These are phyloP conservation scores for Tylopilus plumbeoviolaceoides DNA, from an alignment of 768 basidiomycete genomes.

Conservation along the genomic window DNA sequence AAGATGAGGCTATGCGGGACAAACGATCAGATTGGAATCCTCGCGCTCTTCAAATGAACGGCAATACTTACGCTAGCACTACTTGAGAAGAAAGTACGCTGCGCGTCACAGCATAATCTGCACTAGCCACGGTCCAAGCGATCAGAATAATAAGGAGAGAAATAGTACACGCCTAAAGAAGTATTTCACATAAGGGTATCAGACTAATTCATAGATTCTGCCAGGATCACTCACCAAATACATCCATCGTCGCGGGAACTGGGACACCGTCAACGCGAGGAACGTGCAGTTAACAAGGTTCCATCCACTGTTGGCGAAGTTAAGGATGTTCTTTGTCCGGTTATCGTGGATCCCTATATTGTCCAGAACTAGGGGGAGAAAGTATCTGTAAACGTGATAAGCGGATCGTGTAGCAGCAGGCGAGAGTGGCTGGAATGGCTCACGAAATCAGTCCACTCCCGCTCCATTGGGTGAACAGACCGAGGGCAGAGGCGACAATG, in stretches of 20 bases:
- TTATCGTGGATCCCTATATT: conserved; percentile 3
- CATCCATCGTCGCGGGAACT: not conserved
- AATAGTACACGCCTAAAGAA: conserved; percentile 10
- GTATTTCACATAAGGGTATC: not conserved
- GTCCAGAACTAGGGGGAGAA: not conserved
- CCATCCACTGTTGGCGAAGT: not conserved
- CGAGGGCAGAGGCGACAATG: not conserved
- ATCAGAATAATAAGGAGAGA: conserved; percentile 12
- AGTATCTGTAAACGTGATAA: not conserved
- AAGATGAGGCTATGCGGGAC: conserved; percentile 15
- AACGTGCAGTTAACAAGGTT: not conserved
- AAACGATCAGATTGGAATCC: too few relatives aligned
- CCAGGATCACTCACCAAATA: not conserved
- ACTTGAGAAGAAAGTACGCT: conserved; percentile 1
- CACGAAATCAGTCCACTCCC: too few relatives aligned
- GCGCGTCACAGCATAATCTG: conserved; percentile 16
- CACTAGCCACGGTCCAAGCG: conserved; percentile 19
- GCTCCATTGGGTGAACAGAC: not conserved
- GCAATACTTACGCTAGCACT: conserved; percentile 8
- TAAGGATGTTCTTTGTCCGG: conserved; percentile 10
- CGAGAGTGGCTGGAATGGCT: too few relatives aligned
- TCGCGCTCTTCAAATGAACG: too few relatives aligned
- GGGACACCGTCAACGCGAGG: not conserved
- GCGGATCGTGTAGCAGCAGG: too few relatives aligned
- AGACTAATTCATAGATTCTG: too few relatives aligned